These are phyloP conservation scores for Neurospora sp. DNA, from an alignment of 495 filamentous ascomycete genomes.

Conservation along the genomic window DNA sequence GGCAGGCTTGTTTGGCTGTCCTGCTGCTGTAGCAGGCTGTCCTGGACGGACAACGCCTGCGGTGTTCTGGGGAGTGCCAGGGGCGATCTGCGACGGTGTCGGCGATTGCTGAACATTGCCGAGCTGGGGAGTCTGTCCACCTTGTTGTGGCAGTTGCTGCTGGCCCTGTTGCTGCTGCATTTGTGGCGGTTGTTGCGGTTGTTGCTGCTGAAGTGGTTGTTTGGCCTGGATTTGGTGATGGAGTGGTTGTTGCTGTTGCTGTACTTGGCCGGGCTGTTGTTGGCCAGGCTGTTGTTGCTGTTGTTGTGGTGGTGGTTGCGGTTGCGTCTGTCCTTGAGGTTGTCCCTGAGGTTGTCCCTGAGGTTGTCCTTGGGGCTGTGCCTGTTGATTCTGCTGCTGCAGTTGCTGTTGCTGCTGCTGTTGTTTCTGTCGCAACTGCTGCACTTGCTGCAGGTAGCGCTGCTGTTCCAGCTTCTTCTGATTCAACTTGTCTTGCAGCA, in stretches of 20 bases:
- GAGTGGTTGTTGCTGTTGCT: constrained; percentile 7
- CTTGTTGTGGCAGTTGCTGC: constrained; percentile 4
- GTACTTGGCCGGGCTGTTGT: constrained; percentile 13
- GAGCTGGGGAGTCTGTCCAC: background rate
- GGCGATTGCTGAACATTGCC: background rate
- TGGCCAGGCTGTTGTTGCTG: background rate
- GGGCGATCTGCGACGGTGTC: background rate
- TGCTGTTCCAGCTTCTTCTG: constrained; percentile 21
- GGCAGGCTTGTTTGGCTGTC: constrained; percentile 3
- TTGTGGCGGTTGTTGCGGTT: constrained; percentile 8
- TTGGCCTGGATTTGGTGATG: constrained; percentile 4
- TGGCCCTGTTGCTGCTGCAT: constrained; percentile 5
- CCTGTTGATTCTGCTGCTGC: constrained; percentile 14
- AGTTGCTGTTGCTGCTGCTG: background rate
- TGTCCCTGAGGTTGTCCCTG: background rate
- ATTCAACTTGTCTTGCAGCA: constrained; percentile 46
- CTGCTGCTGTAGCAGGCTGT: constrained; percentile 3
- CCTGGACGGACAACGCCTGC: background rate
- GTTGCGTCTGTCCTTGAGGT: constrained; percentile 4
- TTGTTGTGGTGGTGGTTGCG: background rate
- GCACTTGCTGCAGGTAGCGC: background rate
- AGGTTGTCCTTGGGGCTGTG: constrained; percentile 5
- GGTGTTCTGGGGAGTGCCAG: background rate
- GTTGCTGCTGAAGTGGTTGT: constrained; percentile 7
- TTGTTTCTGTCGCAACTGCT: background rate